Evolutionary conservation across 202 grass and related monocot genomes (phyloP), one percentile per base, ranked within the genome.

Genomic region (Carex arenaria): DNA sequence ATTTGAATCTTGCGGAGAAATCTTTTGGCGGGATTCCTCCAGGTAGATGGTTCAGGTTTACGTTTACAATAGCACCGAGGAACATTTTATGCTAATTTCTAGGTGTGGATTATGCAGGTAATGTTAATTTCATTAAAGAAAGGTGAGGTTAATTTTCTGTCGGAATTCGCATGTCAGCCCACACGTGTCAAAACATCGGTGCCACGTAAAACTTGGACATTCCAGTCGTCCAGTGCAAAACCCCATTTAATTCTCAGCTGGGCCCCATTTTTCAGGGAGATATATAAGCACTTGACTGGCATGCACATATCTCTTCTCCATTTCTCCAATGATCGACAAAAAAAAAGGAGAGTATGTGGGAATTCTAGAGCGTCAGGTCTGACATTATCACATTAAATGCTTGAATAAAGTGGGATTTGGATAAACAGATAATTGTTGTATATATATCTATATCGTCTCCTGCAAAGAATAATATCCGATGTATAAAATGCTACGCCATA

Each of bases 71-170:
- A 42, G 13, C n/a, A 62, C 17, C 47, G 70, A 8, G 10, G 14
- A 74, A 18, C 45, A 76, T 26, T 10, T 31, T 11, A 14, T 74
- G 5, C 70, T 42, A 34, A 18, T 34, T 71, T 38, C 3, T 42
- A 2, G 8, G 42, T 49, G 45, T 11, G 10, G 10, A 11, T 49
- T 49, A 49, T 10, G 45, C 43, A 10, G 43, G 43, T 45, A 10
- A 45, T 45, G 43, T 45, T 36, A 18, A 70, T 42, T 5, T 64
- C 9, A 64, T 13, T 66, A 66, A 14, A 32, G 11, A 66, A 56
- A n/a, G 19, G 45, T 79, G 53, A 53, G 53, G 23, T 79, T 56
- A 79, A 59, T 79, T 62, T 15, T 79, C 75, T 79, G 75, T 79
- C 75, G 14, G 75, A 80, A 80, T 49, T 45, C 57, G 13, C 78